Percentiles rank a stretch among this genome's conserved stretches.
Conservation (phyloP, 2,329 filamentous ascomycete genomes). For the Microsporum audouinii region DNA sequence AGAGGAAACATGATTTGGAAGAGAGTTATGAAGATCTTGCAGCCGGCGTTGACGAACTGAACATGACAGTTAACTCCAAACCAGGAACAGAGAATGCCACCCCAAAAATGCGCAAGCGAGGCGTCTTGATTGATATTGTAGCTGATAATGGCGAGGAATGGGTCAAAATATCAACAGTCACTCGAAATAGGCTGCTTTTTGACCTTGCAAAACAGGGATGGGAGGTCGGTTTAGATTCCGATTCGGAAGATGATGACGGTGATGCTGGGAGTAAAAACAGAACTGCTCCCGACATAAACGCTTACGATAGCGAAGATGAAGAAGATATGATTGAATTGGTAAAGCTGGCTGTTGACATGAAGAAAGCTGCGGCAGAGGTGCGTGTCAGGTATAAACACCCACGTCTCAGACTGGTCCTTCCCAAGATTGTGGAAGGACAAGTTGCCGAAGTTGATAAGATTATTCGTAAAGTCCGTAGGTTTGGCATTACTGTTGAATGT, state of each 20-base stretch:
- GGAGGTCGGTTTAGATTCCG: slow-evolving; percentile 40
- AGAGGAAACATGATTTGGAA: not conserved
- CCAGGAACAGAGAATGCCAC: slow-evolving; percentile 16
- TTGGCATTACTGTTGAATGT: slow-evolving; percentile 36
- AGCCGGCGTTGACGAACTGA: slow-evolving; percentile 6
- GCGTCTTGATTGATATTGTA: slow-evolving; percentile 53
- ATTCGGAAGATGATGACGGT: slow-evolving; percentile 33
- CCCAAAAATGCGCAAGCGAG: slow-evolving; percentile 32
- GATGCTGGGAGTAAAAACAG: slow-evolving; percentile 18
- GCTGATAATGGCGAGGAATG: slow-evolving; percentile 52
- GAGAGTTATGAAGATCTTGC: slow-evolving; percentile 9
- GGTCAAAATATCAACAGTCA: slow-evolving; percentile 58
- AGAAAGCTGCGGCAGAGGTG: slow-evolving; percentile 45
- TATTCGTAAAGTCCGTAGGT: slow-evolving; percentile 44
- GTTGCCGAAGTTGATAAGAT: slow-evolving; percentile 46
- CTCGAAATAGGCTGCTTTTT: slow-evolving; percentile 52
- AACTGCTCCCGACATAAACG: slow-evolving; percentile 19
- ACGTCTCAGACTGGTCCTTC: slow-evolving; percentile 48
- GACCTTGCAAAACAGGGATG: slow-evolving; percentile 59
- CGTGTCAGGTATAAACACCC: slow-evolving; percentile 51
- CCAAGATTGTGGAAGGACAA: slow-evolving; percentile 43
- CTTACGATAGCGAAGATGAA: slow-evolving; percentile 35
- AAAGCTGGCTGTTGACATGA: slow-evolving; percentile 48
- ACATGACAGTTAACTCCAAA: slow-evolving; percentile 21
- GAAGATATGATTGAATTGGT: slow-evolving; percentile 49